Percentiles rank a stretch among this genome's conserved stretches.
Conservation (phyloP, 768 basidiomycete species). For the Candolleomyces eurysporus region DNA sequence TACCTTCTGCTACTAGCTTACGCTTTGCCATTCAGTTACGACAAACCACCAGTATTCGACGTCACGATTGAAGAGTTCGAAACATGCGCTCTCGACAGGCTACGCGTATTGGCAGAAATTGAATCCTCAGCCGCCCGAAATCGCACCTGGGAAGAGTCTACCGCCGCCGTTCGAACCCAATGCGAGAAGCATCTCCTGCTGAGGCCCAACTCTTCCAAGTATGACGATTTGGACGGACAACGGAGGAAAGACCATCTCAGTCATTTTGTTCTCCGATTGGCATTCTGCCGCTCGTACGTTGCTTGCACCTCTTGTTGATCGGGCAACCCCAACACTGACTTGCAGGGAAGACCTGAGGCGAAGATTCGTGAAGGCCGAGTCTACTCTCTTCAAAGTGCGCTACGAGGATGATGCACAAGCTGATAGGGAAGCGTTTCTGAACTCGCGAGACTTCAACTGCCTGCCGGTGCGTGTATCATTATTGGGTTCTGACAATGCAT, state of each 20-base stretch:
- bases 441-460: constrained; percentile 65
- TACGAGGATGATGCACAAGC: constrained; percentile 61
- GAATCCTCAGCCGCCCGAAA: constrained; percentile 87
- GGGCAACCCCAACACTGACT: neutral
- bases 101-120: constrained; percentile 87
- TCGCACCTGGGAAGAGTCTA: constrained; percentile 76
- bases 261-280: constrained; percentile 91
- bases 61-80: constrained; percentile 97
- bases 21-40: constrained; percentile 57
- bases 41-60: constrained; percentile 79
- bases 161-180: constrained; percentile 56
- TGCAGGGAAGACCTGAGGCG: constrained; percentile 83
- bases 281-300: constrained; percentile 94
- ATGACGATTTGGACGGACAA: constrained; percentile 53
- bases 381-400: constrained; percentile 76
- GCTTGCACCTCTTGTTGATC: neutral
- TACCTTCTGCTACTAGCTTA: neutral
- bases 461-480: constrained; percentile 39
- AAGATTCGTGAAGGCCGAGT: constrained; percentile 88
- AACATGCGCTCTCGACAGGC: constrained; percentile 80
- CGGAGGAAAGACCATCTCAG: constrained; percentile 83
- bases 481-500: neutral
- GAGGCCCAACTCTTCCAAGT: constrained; percentile 50
- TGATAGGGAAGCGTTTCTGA: constrained; percentile 68
- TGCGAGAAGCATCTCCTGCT: constrained; percentile 78